Conservation (phyloP, 768 basidiomycete species). For the Boletus rex-veris region DNA sequence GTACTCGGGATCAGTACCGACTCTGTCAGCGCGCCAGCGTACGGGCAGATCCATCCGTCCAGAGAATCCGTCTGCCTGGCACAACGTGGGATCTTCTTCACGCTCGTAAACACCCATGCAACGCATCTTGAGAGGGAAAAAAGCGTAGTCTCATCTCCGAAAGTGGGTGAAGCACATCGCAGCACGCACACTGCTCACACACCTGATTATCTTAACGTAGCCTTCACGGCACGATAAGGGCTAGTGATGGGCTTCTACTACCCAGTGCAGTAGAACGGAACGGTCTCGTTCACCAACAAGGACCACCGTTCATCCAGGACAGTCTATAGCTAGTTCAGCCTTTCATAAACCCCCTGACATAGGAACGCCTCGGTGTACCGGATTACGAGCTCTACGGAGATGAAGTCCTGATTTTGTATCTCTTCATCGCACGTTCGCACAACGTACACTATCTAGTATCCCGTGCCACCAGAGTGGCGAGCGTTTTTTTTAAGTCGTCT, state of each 20-base stretch:
- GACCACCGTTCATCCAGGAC: constrained; percentile 11
- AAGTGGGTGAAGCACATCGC: constrained; percentile 1
- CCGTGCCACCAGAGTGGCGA: constrained; percentile 14
- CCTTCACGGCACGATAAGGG: constrained; percentile 9
- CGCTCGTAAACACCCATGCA: neutral
- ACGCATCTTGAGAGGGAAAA: constrained; percentile 11
- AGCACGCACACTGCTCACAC: constrained; percentile 1
- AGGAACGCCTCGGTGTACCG: constrained; percentile 30
- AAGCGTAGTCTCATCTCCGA: constrained; percentile 17
- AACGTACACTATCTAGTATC: constrained; percentile 11
- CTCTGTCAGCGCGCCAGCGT: neutral
- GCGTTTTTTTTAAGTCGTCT: neutral
- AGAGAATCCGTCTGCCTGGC: neutral
- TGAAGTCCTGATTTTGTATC: constrained; percentile 21
- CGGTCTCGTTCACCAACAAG: constrained; percentile 7
- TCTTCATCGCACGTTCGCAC: constrained; percentile 26
- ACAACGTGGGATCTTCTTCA: constrained; percentile 2
- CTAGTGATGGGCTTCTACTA: neutral
- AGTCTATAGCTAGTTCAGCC: constrained; percentile 26
- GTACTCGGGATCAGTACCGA: neutral
- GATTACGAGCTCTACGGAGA: constrained; percentile 26
- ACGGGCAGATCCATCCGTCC: neutral
- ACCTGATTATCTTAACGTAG: constrained; percentile 14
- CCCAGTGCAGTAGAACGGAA: constrained; percentile 14
- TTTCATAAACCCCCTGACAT: constrained; percentile 7